Percentiles rank a stretch among this genome's conserved stretches.
These are phyloP conservation scores for Fistulina hepatica DNA, from an alignment of 1,284 basidiomycete species.

Conservation along the genomic window DNA sequence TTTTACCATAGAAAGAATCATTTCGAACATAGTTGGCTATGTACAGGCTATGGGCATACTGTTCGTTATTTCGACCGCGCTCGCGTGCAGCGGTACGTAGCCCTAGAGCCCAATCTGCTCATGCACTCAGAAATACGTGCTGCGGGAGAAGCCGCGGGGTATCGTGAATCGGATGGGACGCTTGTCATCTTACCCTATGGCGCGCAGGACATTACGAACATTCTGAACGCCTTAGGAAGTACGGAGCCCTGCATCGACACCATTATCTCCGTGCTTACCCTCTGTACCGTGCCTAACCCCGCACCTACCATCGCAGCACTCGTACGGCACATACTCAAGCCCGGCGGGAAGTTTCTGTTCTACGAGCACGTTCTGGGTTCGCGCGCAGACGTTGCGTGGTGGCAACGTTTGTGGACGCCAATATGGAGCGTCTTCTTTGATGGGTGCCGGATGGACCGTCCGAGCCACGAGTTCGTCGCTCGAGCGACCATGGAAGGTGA, in stretches of 20 bases:
- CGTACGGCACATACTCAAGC: constrained; percentile 36
- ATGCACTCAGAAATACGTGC: constrained; percentile 50
- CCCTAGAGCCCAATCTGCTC: constrained; percentile 51
- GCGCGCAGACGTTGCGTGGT: constrained; percentile 41
- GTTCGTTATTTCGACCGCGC: constrained; percentile 44
- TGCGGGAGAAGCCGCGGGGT: constrained; percentile 39
- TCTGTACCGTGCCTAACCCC: constrained; percentile 50
- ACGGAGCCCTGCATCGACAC: constrained; percentile 36
- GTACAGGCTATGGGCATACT: constrained; percentile 51
- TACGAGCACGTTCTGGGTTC: constrained; percentile 55
- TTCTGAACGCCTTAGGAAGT: constrained; percentile 32
- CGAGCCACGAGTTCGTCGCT: constrained; percentile 42
- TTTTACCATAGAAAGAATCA: too few relatives aligned
- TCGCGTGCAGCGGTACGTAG: constrained; percentile 51
- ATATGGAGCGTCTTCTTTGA: constrained; percentile 47
- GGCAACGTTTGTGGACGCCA: constrained; percentile 61
- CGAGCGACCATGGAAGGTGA: constrained; percentile 20
- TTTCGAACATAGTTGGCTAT: too few relatives aligned
- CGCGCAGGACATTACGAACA: constrained; percentile 40
- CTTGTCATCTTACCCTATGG: constrained; percentile 40
- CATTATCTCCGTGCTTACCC: constrained; percentile 44
- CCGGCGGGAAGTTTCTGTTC: constrained; percentile 48
- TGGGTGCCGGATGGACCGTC: constrained; percentile 50
- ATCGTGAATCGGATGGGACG: constrained; percentile 35
- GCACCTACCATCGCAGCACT: constrained; percentile 32